Percentiles rank a stretch among this genome's conserved stretches.
Conservation (phyloP, 2,329 filamentous ascomycete genomes). For the Phoma sp. region DNA sequence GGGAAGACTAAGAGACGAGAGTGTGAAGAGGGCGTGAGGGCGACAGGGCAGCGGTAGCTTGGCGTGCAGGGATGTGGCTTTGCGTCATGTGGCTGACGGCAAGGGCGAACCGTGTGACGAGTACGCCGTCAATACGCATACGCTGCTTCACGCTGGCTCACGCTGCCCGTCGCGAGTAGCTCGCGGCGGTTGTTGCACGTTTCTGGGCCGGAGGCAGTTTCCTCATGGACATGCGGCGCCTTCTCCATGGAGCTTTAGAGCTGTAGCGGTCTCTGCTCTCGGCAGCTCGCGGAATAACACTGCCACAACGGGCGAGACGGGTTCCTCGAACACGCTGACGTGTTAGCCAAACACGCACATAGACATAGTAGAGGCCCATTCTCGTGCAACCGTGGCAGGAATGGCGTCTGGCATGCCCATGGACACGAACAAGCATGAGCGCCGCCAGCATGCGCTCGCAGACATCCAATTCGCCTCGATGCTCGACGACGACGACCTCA, state of each 20-base stretch:
- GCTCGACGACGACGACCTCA: slow-evolving; percentile 47
- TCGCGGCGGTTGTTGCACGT: slow-evolving; percentile 10
- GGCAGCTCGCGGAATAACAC: slow-evolving; percentile 36
- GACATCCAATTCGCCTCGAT: slow-evolving; percentile 51
- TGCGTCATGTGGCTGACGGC: slow-evolving; percentile 20
- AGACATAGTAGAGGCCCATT: slow-evolving; percentile 5
- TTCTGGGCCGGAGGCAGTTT: neutral
- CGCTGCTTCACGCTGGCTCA: neutral
- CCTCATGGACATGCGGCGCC: slow-evolving; percentile 9
- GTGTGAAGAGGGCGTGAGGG: no score
- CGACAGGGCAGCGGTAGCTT: neutral
- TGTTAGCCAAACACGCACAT: slow-evolving; percentile 14
- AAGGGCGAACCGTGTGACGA: neutral
- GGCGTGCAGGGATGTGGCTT: slow-evolving; percentile 19
- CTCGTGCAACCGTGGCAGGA: slow-evolving; percentile 30
- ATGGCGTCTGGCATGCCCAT: slow-evolving; percentile 8
- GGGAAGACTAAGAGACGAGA: neutral
- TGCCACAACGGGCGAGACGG: slow-evolving; percentile 32
- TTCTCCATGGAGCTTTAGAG: slow-evolving; percentile 9
- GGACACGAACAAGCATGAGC: slow-evolving; percentile 9
- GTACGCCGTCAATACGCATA: slow-evolving; percentile 7
- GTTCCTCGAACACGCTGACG: slow-evolving; percentile 24
- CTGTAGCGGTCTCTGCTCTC: slow-evolving; percentile 20
- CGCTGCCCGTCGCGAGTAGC: slow-evolving; percentile 18
- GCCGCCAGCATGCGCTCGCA: slow-evolving; percentile 48